Conservation (phyloP, 2,329 filamentous ascomycete genomes). For the Verticillium nubilum region DNA sequence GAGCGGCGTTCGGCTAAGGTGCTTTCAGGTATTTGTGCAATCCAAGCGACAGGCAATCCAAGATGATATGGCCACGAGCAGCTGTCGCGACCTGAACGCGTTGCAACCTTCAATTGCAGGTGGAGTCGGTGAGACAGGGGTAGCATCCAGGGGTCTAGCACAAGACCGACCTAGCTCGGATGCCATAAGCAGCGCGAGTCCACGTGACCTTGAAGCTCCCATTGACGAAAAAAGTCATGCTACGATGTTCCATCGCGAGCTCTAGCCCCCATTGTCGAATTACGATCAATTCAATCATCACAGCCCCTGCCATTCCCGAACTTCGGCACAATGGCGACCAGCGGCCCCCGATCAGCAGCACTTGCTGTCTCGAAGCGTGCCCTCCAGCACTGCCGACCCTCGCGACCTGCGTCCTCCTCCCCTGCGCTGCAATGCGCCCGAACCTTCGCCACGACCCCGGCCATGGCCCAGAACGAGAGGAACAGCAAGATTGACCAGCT, state of each 20-base stretch:
- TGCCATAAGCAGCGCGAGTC: background rate
- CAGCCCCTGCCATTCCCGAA: background rate
- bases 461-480: background rate
- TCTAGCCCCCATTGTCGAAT: background rate
- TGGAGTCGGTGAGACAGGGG: background rate
- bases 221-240: background rate
- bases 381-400: conserved; percentile 9
- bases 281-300: background rate
- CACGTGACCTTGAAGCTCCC: conserved; percentile 1
- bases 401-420: conserved; percentile 1
- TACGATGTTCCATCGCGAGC: background rate
- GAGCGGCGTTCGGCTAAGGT: too few relatives aligned
- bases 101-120: background rate
- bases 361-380: conserved; percentile 10
- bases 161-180: background rate
- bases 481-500: conserved; percentile 6
- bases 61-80: background rate
- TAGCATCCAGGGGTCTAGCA: background rate
- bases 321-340: conserved; percentile 8
- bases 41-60: background rate
- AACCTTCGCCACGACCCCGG: conserved; percentile 7
- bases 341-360: conserved; percentile 9
- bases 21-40: too few relatives aligned
- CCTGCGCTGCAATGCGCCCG: conserved; percentile 6
- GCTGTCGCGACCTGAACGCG: background rate